Conservation (phyloP, 2,329 filamentous ascomycete species). For the Madurella fahalii region DNA sequence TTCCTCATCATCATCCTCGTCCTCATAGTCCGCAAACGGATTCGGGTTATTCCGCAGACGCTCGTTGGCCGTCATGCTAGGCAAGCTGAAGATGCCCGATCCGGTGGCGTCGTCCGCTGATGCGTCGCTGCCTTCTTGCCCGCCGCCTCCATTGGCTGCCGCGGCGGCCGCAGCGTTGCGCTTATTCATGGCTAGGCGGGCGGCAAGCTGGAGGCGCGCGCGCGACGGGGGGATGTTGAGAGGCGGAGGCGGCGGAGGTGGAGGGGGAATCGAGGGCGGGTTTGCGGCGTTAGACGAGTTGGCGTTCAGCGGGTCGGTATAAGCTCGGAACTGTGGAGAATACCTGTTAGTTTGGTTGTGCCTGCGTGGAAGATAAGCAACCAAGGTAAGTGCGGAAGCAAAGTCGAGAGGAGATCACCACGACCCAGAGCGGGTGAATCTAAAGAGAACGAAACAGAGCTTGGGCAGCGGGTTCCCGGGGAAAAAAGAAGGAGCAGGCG, state of each 20-base stretch:
- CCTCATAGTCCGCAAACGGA: conserved; percentile 56
- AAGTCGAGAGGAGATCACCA: neutral
- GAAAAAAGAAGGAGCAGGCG: neutral
- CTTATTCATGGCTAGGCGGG: conserved; percentile 73
- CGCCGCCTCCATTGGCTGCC: conserved; percentile 32
- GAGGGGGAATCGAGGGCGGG: conserved; percentile 56
- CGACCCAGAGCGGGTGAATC: neutral
- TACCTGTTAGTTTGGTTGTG: conserved; percentile 3
- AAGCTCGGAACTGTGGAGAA: conserved; percentile 52
- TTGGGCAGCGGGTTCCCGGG: neutral
- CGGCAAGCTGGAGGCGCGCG: conserved; percentile 85
- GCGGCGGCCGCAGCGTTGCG: conserved; percentile 45
- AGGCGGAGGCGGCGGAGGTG: conserved; percentile 67
- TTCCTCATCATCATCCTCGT: conserved; percentile 43
- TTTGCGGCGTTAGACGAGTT: conserved; percentile 45
- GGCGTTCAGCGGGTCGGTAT: conserved; percentile 52
- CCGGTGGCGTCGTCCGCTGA: conserved; percentile 30
- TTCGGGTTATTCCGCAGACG: conserved; percentile 38
- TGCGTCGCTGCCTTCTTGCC: conserved; percentile 35
- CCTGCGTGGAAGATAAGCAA: neutral
- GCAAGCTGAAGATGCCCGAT: conserved; percentile 24
- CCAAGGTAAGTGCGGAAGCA: no score
- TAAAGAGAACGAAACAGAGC: neutral
- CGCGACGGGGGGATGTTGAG: conserved; percentile 83
- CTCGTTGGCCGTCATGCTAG: conserved; percentile 20